Base-by-base conservation (phyloP, 2,329 filamentous ascomycete genomes). In the Arachnomyces sp. region DNA sequence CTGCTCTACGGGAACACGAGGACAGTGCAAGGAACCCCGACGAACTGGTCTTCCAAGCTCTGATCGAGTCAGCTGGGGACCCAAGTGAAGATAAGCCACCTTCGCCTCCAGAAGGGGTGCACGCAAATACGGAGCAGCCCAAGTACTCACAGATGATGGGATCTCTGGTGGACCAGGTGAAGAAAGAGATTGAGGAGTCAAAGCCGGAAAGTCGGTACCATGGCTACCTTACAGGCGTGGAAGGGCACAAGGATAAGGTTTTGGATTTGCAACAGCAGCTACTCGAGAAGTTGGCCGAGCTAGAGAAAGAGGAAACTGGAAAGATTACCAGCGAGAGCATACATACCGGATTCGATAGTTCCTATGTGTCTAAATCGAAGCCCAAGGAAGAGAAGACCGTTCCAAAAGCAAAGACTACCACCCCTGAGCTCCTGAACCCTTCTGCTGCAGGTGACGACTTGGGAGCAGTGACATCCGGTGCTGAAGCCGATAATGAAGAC, bases 61-160 rank as follows among this genome's bases (percentile, higher is more conserved):
- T 98, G 57, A 87, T 95, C 73, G 84, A 94, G 63, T 82, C 79
- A 28, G 81, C 82, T 7, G 76, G 77, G 13, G 74, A 79, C 40
- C 77, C 82, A 48, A 73, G 80, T 34, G 76, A 82, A 43, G 84
- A 93, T 54, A 79, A 87, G 57, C 77, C 78, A 46, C 84, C 87
- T 3, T 81, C 84, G 7, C 72, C 76, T 36, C 72, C 84, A 16
- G 81, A 81, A 49, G 88, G 85, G 34, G 82, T 95, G 18, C 82
- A 93, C 57, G 73, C 74, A 31, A 73, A 86, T 40, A 77, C 83
- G 59, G 79, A 81, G 55, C 78, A 85, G 52, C 86, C 85, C 1
- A 83, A 81, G 11, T 98, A 94, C 59, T 92, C 87, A 30, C 87
- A 93, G 70, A 98, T 98, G 92, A 89, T 98, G 83, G 85, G 85